Conservation (phyloP, 2,329 filamentous ascomycete species). For the Claviceps sp. region DNA sequence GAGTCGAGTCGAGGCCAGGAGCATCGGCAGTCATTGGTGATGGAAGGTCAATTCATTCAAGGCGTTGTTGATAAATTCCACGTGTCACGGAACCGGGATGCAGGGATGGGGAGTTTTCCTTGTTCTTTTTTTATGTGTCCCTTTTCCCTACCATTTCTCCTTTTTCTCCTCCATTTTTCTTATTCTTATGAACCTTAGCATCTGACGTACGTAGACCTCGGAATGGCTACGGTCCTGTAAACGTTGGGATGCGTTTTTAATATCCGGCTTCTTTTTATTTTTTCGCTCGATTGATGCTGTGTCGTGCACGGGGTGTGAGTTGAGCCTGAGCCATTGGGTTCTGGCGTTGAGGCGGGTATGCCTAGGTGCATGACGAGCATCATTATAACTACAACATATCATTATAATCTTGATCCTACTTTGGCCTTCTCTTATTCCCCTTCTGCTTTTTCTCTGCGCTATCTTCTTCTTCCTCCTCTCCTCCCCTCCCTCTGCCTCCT, state of each 20-base stretch:
- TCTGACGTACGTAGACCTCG: constrained; percentile 7
- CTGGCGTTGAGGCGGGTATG: not conserved
- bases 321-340: not conserved
- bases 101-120: constrained; percentile 8
- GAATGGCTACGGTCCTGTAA: not conserved
- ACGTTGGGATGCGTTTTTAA: not conserved
- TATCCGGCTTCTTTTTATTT: not conserved
- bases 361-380: not conserved
- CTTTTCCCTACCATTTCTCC: not conserved
- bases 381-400: not conserved
- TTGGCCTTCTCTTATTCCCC: not conserved
- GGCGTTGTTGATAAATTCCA: not conserved
- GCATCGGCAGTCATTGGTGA: not conserved
- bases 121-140: not conserved
- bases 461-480: not conserved
- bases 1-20: not conserved
- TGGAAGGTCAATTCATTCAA: not conserved
- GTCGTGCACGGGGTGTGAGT: not conserved
- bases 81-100: not conserved
- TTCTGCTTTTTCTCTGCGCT: not conserved
- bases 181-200: constrained; percentile 6
- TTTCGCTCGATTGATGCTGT: not conserved
- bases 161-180: constrained; percentile 1
- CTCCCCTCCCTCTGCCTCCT: not conserved
- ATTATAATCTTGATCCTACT: not conserved